Evolutionary conservation across 1,284 basidiomycete genomes (phyloP).

Genomic region (Trichosporon ovoides): DNA sequence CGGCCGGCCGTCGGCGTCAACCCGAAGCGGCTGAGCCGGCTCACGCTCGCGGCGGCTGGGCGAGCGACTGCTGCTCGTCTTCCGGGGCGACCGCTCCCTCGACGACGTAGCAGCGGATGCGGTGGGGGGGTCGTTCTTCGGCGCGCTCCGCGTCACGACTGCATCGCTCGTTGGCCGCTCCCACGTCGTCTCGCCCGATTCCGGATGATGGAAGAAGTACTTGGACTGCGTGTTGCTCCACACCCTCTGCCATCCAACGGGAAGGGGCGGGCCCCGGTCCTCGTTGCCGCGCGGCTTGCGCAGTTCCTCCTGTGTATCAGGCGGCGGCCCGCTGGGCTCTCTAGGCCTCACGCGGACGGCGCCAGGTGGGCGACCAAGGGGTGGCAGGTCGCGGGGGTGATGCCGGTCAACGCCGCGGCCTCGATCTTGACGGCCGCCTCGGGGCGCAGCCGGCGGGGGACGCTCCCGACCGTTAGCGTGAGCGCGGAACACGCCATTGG

Average conservation of each 20-base stretch:
- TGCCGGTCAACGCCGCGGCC: not conserved
- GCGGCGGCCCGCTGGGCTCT: not conserved
- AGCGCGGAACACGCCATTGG: not conserved
- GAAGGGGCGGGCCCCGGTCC: not conserved
- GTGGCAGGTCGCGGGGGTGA: not conserved
- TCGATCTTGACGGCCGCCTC: not conserved
- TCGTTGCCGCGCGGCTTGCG: not conserved
- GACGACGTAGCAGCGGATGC: not conserved
- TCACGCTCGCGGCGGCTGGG: not conserved
- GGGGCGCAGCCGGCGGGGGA: not conserved
- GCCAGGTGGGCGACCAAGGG: not conserved
- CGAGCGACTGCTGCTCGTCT: not conserved
- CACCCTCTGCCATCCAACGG: conserved; percentile 9
- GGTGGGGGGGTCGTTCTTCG: not conserved
- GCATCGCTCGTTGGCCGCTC: conserved; percentile 3
- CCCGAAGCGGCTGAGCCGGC: not conserved
- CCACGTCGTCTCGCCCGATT: conserved; percentile 8
- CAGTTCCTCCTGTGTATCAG: not conserved
- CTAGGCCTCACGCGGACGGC: conserved; percentile 1
- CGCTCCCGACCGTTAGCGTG: not conserved
- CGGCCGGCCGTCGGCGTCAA: not conserved
- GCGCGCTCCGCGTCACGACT: not conserved
- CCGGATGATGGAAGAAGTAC: conserved; percentile 15
- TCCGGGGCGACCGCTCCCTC: not conserved
- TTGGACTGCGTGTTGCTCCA: conserved; percentile 9